A percentile compares a stretch with the other conserved stretches of the same genome.
These are phyloP conservation scores for Blastobotrys ciferrii DNA, from an alignment of 1,139 yeast genomes.

Conservation along the genomic window DNA sequence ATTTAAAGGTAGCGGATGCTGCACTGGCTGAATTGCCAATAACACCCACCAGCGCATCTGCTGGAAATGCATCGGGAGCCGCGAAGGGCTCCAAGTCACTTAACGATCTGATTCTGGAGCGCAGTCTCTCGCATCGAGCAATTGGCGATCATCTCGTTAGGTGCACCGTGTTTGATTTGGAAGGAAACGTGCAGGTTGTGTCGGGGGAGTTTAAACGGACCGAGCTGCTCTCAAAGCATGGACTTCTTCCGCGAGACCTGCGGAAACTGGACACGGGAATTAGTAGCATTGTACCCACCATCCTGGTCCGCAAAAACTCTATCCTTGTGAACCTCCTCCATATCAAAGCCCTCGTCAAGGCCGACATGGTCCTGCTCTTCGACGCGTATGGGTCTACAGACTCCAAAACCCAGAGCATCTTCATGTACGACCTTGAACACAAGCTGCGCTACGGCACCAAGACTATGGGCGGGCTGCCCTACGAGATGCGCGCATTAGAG, in stretches of 20 bases:
- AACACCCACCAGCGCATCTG: neutral
- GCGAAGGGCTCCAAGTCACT: constrained; percentile 4
- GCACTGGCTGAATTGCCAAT: neutral
- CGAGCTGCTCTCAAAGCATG: constrained; percentile 70
- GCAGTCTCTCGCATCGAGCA: constrained; percentile 33
- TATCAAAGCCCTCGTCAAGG: constrained; percentile 80
- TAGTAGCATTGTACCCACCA: constrained; percentile 85
- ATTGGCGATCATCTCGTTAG: constrained; percentile 41
- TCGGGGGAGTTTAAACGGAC: constrained; percentile 77
- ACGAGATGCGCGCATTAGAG: constrained; percentile 89
- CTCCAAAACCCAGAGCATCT: constrained; percentile 64
- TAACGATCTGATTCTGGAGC: constrained; percentile 35
- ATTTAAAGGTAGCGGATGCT: neutral
- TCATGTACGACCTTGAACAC: constrained; percentile 83
- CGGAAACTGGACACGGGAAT: constrained; percentile 86
- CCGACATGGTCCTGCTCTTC: constrained; percentile 77
- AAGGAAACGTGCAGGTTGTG: constrained; percentile 71
- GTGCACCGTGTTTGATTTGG: constrained; percentile 75
- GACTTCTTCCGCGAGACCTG: constrained; percentile 76
- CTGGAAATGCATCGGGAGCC: neutral
- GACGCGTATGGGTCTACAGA: constrained; percentile 66
- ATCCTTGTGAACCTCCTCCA: constrained; percentile 79
- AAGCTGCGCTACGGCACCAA: constrained; percentile 53
- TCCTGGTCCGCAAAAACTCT: constrained; percentile 73
- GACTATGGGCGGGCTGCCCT: constrained; percentile 45